phyloP scores from a whole-genome alignment of 768 basidiomycete genomes.

The Gyrodon lividus region DNA sequence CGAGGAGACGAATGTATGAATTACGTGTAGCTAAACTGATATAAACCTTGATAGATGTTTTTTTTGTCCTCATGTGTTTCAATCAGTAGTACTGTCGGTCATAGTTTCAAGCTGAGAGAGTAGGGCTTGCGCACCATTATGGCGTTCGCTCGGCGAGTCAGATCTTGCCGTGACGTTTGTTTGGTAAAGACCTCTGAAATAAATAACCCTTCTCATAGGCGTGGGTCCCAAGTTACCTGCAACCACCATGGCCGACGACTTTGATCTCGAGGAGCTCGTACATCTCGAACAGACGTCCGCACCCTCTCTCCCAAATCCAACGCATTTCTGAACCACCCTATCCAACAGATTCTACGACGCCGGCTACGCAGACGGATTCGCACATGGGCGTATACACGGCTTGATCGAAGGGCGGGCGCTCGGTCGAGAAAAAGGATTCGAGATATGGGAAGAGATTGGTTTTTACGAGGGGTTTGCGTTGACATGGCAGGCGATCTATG shows the following conservation, averaged over 20 bases:
- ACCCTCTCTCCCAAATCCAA: neutral
- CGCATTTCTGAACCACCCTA: conserved; percentile 4
- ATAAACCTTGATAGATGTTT: too few relatives aligned
- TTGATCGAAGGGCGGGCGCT: conserved; percentile 88
- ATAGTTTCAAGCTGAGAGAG: too few relatives aligned
- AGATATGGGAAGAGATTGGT: conserved; percentile 97
- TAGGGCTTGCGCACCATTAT: too few relatives aligned
- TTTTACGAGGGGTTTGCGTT: conserved; percentile 86
- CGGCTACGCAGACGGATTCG: conserved; percentile 76
- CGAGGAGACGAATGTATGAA: conserved; percentile 46
- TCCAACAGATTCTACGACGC: conserved; percentile 69
- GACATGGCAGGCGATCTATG: conserved; percentile 61
- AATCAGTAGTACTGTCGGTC: too few relatives aligned
- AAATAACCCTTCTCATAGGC: too few relatives aligned
- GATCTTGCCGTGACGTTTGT: too few relatives aligned
- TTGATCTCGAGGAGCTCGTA: conserved; percentile 60
- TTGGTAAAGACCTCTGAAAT: neutral
- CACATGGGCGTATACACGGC: conserved; percentile 87
- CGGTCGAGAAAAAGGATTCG: conserved; percentile 87
- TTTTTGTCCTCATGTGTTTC: too few relatives aligned
- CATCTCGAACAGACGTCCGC: conserved; percentile 63
- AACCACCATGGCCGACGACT: conserved; percentile 25
- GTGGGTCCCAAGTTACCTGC: neutral
- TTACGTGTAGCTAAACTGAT: conserved; percentile 42
- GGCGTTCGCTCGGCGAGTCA: too few relatives aligned